Percentiles rank a stretch among this genome's conserved stretches.
Evolutionary conservation across 2,329 filamentous ascomycete species (phyloP).

Genomic region (Neofusicoccum sp.): DNA sequence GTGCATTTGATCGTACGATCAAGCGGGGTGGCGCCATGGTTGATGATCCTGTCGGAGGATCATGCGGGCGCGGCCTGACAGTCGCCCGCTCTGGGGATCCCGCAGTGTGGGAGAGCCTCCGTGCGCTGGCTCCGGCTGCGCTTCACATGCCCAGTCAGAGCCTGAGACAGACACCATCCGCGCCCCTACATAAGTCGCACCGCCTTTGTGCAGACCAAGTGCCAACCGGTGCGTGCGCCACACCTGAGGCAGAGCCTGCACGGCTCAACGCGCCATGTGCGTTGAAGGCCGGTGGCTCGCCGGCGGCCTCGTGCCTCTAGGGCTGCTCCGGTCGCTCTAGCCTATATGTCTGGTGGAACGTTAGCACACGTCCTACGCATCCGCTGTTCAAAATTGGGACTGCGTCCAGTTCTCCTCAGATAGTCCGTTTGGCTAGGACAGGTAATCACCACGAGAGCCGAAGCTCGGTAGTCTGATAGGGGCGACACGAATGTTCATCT

Average conservation of each 20-base stretch:
- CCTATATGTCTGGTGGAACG: background rate
- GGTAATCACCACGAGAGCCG: constrained; percentile 26
- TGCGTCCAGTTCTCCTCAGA: constrained; percentile 21
- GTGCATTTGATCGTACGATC: constrained; percentile 20
- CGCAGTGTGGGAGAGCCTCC: constrained; percentile 9
- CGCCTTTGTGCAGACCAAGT: background rate
- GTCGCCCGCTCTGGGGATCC: constrained; percentile 18
- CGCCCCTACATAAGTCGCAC: constrained; percentile 12
- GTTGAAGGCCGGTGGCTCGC: background rate
- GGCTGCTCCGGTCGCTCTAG: background rate
- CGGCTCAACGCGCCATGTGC: constrained; percentile 2
- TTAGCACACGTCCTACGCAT: background rate
- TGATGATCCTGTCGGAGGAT: constrained; percentile 14
- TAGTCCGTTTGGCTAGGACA: constrained; percentile 30
- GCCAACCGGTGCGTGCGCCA: background rate
- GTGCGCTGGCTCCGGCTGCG: background rate
- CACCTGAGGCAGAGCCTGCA: background rate
- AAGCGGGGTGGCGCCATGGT: constrained; percentile 17
- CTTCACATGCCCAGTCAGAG: background rate
- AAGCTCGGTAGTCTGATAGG: constrained; percentile 27
- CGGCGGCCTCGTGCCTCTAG: background rate
- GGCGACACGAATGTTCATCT: constrained; percentile 33
- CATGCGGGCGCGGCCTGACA: constrained; percentile 17
- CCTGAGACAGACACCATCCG: background rate
- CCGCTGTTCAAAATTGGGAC: background rate